Conservation (phyloP, 2,329 filamentous ascomycete species). For the Colletotrichum musicola region DNA sequence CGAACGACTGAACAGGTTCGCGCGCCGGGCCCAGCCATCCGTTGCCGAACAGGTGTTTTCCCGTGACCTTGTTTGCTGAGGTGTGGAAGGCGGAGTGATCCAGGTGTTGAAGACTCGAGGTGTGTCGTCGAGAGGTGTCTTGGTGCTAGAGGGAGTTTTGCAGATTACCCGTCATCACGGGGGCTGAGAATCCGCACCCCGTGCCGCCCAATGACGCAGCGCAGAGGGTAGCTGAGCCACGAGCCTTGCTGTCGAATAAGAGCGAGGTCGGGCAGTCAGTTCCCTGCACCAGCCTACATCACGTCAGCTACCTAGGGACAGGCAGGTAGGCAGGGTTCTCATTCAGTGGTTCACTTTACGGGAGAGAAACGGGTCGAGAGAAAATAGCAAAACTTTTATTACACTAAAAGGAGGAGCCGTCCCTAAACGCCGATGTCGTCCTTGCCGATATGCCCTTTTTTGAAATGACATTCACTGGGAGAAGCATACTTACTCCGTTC, state of each 20-base stretch:
- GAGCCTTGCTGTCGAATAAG: constrained; percentile 52
- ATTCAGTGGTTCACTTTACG: neutral
- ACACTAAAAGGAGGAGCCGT: constrained; percentile 15
- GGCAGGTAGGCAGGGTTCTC: neutral
- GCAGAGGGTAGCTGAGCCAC: constrained; percentile 46
- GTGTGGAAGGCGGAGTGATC: constrained; percentile 9
- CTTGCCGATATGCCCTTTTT: constrained; percentile 20
- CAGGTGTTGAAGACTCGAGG: neutral
- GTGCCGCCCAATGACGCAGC: constrained; percentile 36
- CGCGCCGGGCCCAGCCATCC: neutral
- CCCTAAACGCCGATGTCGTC: constrained; percentile 34
- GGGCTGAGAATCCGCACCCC: constrained; percentile 21
- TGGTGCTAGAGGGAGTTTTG: constrained; percentile 10
- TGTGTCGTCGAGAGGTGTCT: neutral
- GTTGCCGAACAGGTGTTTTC: constrained; percentile 18
- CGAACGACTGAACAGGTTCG: constrained; percentile 21
- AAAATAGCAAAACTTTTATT: constrained; percentile 37
- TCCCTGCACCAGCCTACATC: neutral
- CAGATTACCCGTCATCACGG: constrained; percentile 28
- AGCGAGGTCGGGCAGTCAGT: constrained; percentile 10
- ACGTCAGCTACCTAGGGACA: neutral
- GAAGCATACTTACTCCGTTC: constrained; percentile 41
- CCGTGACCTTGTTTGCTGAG: constrained; percentile 22
- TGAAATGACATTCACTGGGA: constrained; percentile 34
- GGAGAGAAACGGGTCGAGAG: neutral